These are phyloP conservation scores for Microsporum canis DNA, from an alignment of 2,329 filamentous ascomycete species.

Conservation along the genomic window DNA sequence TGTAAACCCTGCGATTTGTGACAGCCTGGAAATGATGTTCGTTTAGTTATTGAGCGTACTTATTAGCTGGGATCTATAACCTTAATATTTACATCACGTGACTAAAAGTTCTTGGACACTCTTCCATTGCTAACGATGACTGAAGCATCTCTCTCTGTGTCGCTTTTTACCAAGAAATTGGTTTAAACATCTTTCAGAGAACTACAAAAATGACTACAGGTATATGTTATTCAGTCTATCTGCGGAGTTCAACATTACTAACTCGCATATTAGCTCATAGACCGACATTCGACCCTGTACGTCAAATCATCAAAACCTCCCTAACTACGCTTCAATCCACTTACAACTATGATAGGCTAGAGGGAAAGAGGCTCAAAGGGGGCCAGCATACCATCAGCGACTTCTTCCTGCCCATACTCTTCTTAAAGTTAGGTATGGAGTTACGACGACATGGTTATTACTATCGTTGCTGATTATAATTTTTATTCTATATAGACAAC, in stretches of 20 bases:
- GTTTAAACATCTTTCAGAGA: not conserved
- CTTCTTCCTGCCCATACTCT: conserved; percentile 87
- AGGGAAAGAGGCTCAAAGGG: conserved; percentile 88
- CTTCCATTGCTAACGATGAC: no score
- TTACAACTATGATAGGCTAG: conserved; percentile 50
- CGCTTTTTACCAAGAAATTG: no score
- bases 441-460: not conserved
- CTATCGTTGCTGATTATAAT: not conserved
- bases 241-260: conserved; percentile 14
- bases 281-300: conserved; percentile 90
- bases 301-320: not conserved
- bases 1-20: no score
- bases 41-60: no score
- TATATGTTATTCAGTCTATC: conserved; percentile 15
- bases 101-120: no score
- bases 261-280: conserved; percentile 48
- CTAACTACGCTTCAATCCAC: conserved; percentile 16
- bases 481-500: conserved; percentile 44
- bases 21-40: no score
- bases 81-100: no score
- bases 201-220: conserved; percentile 31
- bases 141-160: no score
- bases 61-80: no score
- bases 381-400: conserved; percentile 90
- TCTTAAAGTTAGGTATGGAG: conserved; percentile 65